Evolutionary conservation across 2,329 filamentous ascomycete genomes (phyloP).

Genomic region (Aspergillus sp.): DNA sequence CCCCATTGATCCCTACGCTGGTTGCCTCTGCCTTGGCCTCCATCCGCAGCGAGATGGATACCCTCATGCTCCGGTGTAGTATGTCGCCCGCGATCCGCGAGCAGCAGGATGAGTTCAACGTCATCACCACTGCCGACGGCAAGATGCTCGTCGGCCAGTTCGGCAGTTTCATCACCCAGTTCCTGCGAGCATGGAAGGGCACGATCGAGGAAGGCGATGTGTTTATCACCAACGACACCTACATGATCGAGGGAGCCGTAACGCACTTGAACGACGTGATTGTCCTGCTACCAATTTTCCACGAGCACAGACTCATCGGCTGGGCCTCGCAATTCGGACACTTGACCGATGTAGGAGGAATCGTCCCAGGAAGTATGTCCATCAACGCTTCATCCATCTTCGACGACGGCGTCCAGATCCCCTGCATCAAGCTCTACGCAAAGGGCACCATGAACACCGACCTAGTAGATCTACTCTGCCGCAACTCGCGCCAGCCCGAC

Average conservation of each 20-base stretch:
- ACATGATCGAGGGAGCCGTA: slow-evolving; percentile 50
- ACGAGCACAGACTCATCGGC: slow-evolving; percentile 46
- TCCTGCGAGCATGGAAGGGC: slow-evolving; percentile 49
- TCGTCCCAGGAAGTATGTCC: slow-evolving; percentile 53
- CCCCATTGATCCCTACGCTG: slow-evolving; percentile 46
- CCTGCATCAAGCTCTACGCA: slow-evolving; percentile 49
- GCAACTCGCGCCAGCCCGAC: slow-evolving; percentile 50
- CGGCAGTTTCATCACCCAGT: slow-evolving; percentile 51
- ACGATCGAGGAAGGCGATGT: slow-evolving; percentile 52
- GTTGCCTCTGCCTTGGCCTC: slow-evolving; percentile 48
- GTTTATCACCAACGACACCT: slow-evolving; percentile 54
- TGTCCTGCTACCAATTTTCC: slow-evolving; percentile 50
- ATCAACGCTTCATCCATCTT: slow-evolving; percentile 50
- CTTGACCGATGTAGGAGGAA: slow-evolving; percentile 48
- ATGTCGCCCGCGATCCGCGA: slow-evolving; percentile 54
- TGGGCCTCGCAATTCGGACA: slow-evolving; percentile 55
- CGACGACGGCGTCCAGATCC: slow-evolving; percentile 53
- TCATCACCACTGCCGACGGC: slow-evolving; percentile 50
- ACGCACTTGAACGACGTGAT: slow-evolving; percentile 54
- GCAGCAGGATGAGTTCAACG: slow-evolving; percentile 55
- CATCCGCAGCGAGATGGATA: slow-evolving; percentile 52
- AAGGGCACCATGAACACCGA: slow-evolving; percentile 46
- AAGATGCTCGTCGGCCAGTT: slow-evolving; percentile 56
- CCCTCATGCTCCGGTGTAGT: slow-evolving; percentile 51
- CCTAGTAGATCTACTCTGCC: slow-evolving; percentile 47